phyloP scores from a whole-genome alignment of 2,329 filamentous ascomycete genomes.

The Trichoderma endophyticum region DNA sequence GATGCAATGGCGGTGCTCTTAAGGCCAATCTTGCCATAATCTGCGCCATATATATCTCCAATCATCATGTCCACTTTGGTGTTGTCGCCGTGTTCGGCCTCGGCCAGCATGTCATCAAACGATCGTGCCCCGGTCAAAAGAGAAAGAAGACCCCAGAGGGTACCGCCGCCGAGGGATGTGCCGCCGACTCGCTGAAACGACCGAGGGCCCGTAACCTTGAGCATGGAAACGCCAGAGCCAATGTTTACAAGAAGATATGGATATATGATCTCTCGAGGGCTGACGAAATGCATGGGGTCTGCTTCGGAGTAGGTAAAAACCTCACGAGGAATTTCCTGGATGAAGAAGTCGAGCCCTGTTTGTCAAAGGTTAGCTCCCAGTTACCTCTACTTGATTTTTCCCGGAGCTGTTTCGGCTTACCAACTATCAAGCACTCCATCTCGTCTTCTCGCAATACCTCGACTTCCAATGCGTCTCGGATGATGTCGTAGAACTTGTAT shows the following conservation, averaged over 20 bases:
- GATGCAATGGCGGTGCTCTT: conserved; percentile 95
- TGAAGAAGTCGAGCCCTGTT: conserved; percentile 93
- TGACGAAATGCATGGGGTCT: conserved; percentile 85
- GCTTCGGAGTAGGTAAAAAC: conserved; percentile 95
- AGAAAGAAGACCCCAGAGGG: conserved; percentile 90
- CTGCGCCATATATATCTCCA: conserved; percentile 94
- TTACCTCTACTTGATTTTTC: neutral
- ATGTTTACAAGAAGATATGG: conserved; percentile 98
- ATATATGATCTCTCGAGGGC: conserved; percentile 77
- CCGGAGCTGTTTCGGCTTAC: conserved; percentile 42
- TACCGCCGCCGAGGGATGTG: conserved; percentile 93
- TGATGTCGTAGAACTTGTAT: conserved; percentile 93
- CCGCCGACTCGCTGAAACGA: conserved; percentile 89
- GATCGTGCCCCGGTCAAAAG: conserved; percentile 87
- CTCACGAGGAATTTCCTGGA: conserved; percentile 93
- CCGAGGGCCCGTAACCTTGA: conserved; percentile 89
- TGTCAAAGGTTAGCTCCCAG: neutral
- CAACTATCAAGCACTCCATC: conserved; percentile 97
- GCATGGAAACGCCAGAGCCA: conserved; percentile 92
- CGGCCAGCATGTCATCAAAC: conserved; percentile 96
- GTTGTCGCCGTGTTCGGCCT: conserved; percentile 90
- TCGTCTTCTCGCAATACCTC: conserved; percentile 92
- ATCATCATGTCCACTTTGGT: conserved; percentile 93
- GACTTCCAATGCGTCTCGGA: conserved; percentile 77
- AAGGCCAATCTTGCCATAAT: conserved; percentile 92